phyloP scores from a whole-genome alignment of 148 eudicot genomes.

The Rhododendron vialii region DNA sequence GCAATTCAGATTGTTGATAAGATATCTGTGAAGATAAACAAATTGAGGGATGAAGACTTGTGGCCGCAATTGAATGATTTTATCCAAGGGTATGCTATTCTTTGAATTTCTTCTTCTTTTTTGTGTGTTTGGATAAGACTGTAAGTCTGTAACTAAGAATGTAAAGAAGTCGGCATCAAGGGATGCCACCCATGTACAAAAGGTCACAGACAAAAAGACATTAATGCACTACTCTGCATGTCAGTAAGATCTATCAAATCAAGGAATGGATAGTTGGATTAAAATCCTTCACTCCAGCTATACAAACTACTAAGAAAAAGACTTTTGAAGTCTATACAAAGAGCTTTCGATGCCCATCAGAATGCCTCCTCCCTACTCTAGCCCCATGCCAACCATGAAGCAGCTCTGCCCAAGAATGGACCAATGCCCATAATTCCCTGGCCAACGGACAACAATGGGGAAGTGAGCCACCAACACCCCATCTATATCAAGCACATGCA shows the following conservation, averaged over 20 bases:
- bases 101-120: neutral
- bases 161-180: neutral
- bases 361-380: neutral
- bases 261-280: neutral
- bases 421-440: neutral
- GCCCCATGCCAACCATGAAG: neutral
- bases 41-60: slow-evolving; percentile 85
- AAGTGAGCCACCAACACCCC: neutral
- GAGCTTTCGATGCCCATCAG: neutral
- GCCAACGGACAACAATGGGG: neutral
- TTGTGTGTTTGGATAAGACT: neutral
- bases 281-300: neutral
- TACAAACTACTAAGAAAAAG: neutral
- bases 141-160: neutral
- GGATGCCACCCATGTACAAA: neutral
- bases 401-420: neutral
- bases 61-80: slow-evolving; percentile 86
- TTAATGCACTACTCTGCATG: neutral
- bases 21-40: slow-evolving; percentile 78
- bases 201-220: neutral
- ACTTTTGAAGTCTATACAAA: neutral
- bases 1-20: slow-evolving; percentile 91
- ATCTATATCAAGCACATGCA: neutral
- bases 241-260: neutral
- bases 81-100: slow-evolving; percentile 69